phyloP scores from a whole-genome alignment of 306 rosid genomes.

The Geum urbanum region DNA sequence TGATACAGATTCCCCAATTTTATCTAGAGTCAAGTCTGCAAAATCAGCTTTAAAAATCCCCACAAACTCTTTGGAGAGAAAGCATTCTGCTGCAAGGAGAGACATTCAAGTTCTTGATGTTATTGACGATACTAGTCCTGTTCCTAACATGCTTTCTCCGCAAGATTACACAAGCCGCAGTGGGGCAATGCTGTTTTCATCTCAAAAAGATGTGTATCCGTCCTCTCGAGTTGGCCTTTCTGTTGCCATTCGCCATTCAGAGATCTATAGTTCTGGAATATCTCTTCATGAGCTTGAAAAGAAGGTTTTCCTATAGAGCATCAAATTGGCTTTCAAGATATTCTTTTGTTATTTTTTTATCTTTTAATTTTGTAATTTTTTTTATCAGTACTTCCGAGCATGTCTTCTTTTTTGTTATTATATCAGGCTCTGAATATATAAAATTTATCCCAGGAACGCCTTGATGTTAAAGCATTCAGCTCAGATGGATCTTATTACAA shows the following conservation, averaged over 20 bases:
- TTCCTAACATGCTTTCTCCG: constrained; percentile 94
- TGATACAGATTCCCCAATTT: constrained; percentile 53
- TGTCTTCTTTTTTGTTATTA: constrained; percentile 9
- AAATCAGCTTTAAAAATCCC: constrained; percentile 66
- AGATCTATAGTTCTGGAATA: constrained; percentile 72
- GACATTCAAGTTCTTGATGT: constrained; percentile 74
- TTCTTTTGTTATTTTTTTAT: constrained; percentile 4
- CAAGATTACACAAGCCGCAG: constrained; percentile 69
- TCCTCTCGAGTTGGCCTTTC: constrained; percentile 90
- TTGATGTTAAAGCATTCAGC: constrained; percentile 79
- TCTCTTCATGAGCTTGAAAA: constrained; percentile 89
- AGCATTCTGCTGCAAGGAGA: constrained; percentile 53
- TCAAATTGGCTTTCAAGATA: neutral
- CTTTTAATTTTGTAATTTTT: too few species aligned
- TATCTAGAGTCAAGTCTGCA: constrained; percentile 75
- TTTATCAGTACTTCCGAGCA: neutral
- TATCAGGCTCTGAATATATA: constrained; percentile 27
- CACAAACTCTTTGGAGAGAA: constrained; percentile 65
- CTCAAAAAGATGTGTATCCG: constrained; percentile 65
- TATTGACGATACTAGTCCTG: constrained; percentile 78
- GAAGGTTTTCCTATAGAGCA: constrained; percentile 52
- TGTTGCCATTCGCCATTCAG: constrained; percentile 62
- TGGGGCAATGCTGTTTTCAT: constrained; percentile 58
- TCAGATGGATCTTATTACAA: constrained; percentile 91
- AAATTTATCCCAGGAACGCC: constrained; percentile 56